phyloP scores from a whole-genome alignment of 177 flowering plant genomes.

The Vitis hybrid region DNA sequence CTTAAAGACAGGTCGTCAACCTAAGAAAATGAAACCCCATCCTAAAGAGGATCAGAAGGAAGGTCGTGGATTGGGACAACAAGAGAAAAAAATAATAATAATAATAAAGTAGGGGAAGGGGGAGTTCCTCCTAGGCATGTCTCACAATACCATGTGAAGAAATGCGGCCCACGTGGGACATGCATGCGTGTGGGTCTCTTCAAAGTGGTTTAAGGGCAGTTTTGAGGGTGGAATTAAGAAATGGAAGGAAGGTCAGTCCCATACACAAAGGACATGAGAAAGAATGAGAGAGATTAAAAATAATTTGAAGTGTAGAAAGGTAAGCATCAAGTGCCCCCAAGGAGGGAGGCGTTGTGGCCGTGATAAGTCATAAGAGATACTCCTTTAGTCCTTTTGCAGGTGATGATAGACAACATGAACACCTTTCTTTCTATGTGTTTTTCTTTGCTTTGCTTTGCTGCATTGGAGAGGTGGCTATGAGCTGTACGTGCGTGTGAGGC shows the following conservation, averaged over 20 bases:
- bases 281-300: neutral
- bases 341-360: too few relatives aligned
- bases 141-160: constrained; percentile 29
- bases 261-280: constrained; percentile 13
- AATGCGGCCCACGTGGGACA: constrained; percentile 37
- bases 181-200: constrained; percentile 35
- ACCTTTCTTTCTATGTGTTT: neutral
- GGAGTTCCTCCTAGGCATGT: neutral
- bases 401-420: too few relatives aligned
- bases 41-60: too few relatives aligned
- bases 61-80: constrained; percentile 9
- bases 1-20: too few relatives aligned
- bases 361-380: neutral
- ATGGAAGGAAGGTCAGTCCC: neutral
- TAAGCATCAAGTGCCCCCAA: too few relatives aligned
- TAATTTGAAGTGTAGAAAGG: too few relatives aligned
- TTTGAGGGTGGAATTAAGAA: too few relatives aligned
- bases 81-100: neutral
- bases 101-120: too few relatives aligned
- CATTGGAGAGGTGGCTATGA: constrained; percentile 20
- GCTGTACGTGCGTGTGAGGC: constrained; percentile 20
- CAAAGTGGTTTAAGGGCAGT: constrained; percentile 5
- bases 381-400: too few relatives aligned
- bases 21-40: too few relatives aligned
- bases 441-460: neutral